phyloP scores from a whole-genome alignment of 345 rosid species.

The Aegle marmelos region DNA sequence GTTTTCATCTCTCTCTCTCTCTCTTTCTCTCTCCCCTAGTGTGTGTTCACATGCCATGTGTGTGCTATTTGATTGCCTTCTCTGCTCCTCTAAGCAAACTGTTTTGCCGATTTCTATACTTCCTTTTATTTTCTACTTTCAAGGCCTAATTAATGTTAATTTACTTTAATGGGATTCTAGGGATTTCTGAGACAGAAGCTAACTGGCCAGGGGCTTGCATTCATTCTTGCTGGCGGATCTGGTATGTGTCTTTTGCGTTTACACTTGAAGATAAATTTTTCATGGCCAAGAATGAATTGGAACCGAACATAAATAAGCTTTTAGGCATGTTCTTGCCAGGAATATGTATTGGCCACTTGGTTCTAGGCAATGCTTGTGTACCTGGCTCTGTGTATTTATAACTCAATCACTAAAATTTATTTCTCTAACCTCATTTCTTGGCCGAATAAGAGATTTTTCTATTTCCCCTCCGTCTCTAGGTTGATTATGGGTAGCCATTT shows the following conservation, averaged over 20 bases:
- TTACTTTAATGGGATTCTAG: conserved; percentile 34
- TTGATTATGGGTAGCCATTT: not conserved
- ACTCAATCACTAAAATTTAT: not conserved
- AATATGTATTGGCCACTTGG: not conserved
- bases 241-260: conserved; percentile 46
- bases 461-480: not conserved
- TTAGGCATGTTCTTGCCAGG: not conserved
- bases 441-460: not conserved
- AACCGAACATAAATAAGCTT: not conserved
- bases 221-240: conserved; percentile 92
- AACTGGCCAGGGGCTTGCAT: conserved; percentile 95
- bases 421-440: not conserved
- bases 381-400: not conserved
- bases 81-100: not conserved
- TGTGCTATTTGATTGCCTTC: conserved; percentile 2
- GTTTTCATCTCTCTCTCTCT: not conserved
- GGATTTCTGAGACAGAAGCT: conserved; percentile 87
- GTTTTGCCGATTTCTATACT: not conserved
- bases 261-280: not conserved
- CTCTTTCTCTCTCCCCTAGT: not conserved
- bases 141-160: conserved; percentile 3
- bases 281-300: not conserved
- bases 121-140: conserved; percentile 1
- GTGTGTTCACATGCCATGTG: not conserved
- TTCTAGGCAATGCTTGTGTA: not conserved